Evolutionary conservation across 73 alveolate species (phyloP).

Genomic region (Paraurostyla sp.): DNA sequence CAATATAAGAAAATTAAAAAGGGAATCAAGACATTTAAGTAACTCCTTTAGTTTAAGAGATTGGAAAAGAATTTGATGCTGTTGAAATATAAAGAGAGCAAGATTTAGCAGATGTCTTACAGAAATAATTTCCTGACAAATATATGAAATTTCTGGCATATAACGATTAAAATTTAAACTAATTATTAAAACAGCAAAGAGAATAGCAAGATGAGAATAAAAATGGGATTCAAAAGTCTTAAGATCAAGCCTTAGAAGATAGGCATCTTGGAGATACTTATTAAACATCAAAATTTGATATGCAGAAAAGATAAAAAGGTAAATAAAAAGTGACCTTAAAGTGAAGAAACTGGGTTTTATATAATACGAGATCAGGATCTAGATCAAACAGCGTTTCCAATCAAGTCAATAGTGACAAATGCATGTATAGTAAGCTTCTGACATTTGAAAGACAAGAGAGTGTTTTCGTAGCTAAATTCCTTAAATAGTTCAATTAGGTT

Average conservation of each 20-base stretch:
- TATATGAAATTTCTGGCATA: constrained; percentile 6
- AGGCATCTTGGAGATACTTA: constrained; percentile 43
- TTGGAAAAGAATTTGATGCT: not conserved
- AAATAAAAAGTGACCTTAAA: not conserved
- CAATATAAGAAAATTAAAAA: not conserved
- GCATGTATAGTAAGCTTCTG: constrained; percentile 50
- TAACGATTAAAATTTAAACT: not conserved
- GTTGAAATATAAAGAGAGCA: not conserved
- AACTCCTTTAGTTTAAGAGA: not conserved
- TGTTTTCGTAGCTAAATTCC: constrained; percentile 1
- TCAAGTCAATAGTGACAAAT: constrained; percentile 38
- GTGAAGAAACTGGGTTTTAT: not conserved
- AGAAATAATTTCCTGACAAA: not conserved
- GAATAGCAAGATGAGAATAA: not conserved
- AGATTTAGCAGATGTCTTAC: not conserved
- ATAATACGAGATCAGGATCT: constrained; percentile 1
- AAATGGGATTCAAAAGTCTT: constrained; percentile 11
- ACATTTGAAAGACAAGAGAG: constrained; percentile 51
- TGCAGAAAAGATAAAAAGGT: constrained; percentile 17
- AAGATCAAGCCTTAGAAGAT: constrained; percentile 30
- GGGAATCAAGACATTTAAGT: not conserved
- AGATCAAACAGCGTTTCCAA: not conserved
- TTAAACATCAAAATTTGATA: not conserved
- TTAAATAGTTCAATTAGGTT: constrained; percentile 18
- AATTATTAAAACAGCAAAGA: not conserved